Evolutionary conservation across 257 asterid species (phyloP).

Genomic region (Solanum arcanum): DNA sequence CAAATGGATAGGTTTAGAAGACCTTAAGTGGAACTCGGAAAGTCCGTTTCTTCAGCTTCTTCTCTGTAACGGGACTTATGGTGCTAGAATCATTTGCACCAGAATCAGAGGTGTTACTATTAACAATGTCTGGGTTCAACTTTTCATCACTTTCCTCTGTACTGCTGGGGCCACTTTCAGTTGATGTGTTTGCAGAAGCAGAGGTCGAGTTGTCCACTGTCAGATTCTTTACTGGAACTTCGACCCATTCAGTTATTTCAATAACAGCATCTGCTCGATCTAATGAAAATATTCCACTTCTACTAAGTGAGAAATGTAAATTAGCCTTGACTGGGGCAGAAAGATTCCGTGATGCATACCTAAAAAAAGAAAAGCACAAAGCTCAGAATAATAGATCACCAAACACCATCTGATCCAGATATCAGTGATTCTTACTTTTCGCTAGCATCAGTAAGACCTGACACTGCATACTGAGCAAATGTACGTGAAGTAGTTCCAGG

Average conservation of each 20-base stretch:
- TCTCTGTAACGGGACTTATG: constrained; percentile 57
- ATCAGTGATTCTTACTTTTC: constrained; percentile 46
- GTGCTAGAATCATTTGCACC: constrained; percentile 33
- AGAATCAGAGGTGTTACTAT: constrained; percentile 27
- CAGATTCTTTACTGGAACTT: constrained; percentile 77
- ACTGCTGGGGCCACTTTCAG: constrained; percentile 29
- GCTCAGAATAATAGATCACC: constrained; percentile 1
- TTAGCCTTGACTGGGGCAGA: constrained; percentile 93
- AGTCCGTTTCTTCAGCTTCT: constrained; percentile 83
- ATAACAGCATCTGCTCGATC: constrained; percentile 90
- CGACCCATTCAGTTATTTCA: constrained; percentile 98
- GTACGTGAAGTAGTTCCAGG: constrained; percentile 58
- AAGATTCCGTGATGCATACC: constrained; percentile 85
- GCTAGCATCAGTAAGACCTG: constrained; percentile 73
- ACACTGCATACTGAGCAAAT: constrained; percentile 75
- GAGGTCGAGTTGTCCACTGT: constrained; percentile 76
- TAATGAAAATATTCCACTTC: constrained; percentile 79
- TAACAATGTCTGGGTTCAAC: constrained; percentile 29
- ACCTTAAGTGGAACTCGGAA: constrained; percentile 92
- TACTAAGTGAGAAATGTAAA: constrained; percentile 88
- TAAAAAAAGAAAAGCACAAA: constrained; percentile 13
- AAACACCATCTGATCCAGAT: constrained; percentile 6
- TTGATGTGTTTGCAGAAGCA: constrained; percentile 46
- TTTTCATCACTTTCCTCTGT: constrained; percentile 55
- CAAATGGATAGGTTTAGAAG: neutral